Evolutionary conservation across 2,329 filamentous ascomycete genomes (phyloP).

Genomic region (Calonectria montana): DNA sequence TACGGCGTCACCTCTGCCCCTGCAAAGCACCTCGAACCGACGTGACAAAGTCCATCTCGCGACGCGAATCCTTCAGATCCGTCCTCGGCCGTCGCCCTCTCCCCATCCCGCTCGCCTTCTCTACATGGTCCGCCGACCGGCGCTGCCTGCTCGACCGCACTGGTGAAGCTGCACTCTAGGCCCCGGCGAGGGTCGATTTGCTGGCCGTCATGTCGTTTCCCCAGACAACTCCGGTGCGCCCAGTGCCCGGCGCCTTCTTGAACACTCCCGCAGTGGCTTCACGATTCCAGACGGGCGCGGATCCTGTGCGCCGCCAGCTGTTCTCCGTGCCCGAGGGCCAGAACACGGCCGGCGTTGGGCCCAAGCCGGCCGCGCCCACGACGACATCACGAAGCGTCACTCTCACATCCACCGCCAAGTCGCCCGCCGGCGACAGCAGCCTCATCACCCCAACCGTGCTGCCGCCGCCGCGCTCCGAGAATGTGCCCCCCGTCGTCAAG

Average conservation of each 20-base stretch:
- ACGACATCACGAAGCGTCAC: constrained; percentile 35
- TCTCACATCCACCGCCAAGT: constrained; percentile 36
- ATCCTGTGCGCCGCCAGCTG: constrained; percentile 64
- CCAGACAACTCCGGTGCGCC: constrained; percentile 74
- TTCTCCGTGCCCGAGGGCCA: constrained; percentile 53
- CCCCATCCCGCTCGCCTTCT: constrained; percentile 31
- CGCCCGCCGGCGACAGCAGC: constrained; percentile 42
- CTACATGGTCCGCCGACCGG: constrained; percentile 45
- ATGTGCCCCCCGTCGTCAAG: constrained; percentile 77
- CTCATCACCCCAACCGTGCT: constrained; percentile 47
- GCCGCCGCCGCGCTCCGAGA: constrained; percentile 58
- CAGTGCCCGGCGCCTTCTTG: constrained; percentile 80
- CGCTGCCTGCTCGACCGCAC: constrained; percentile 38
- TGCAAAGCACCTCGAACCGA: constrained; percentile 32
- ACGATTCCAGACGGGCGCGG: constrained; percentile 56
- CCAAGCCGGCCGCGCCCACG: constrained; percentile 32
- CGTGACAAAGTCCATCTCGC: constrained; percentile 34
- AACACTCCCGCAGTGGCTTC: constrained; percentile 75
- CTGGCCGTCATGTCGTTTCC: constrained; percentile 64
- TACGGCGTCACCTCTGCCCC: constrained; percentile 37
- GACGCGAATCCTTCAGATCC: constrained; percentile 22
- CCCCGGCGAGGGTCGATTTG: constrained; percentile 43
- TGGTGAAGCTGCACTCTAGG: constrained; percentile 44
- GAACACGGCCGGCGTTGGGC: constrained; percentile 18
- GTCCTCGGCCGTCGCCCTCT: constrained; percentile 20